phyloP scores from a whole-genome alignment of 2,329 filamentous ascomycete genomes.

The Chalaropsis ovoidea region DNA sequence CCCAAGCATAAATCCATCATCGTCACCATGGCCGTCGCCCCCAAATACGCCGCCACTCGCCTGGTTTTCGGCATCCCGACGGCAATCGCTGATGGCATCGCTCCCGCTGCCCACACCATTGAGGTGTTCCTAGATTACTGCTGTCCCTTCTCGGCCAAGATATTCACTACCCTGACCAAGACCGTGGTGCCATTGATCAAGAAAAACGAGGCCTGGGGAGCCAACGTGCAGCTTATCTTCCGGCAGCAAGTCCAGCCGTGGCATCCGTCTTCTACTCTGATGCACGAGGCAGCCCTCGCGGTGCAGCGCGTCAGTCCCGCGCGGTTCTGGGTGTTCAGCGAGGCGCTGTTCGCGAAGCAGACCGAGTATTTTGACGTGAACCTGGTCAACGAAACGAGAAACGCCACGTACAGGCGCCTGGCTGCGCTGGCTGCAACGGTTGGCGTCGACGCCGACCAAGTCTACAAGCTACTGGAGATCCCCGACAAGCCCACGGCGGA shows the following conservation, averaged over 20 bases:
- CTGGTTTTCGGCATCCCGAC: slow-evolving; percentile 41
- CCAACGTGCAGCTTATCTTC: slow-evolving; percentile 65
- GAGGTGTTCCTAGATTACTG: slow-evolving; percentile 78
- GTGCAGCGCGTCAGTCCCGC: slow-evolving; percentile 60
- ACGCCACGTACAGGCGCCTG: slow-evolving; percentile 70
- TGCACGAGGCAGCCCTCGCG: slow-evolving; percentile 74
- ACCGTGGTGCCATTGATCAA: slow-evolving; percentile 55
- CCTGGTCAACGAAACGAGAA: slow-evolving; percentile 74
- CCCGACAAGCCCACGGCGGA: slow-evolving; percentile 55
- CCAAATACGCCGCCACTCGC: slow-evolving; percentile 65
- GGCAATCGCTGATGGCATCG: slow-evolving; percentile 32
- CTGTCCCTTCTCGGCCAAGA: slow-evolving; percentile 59
- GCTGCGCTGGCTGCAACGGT: slow-evolving; percentile 60
- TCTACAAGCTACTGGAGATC: slow-evolving; percentile 61
- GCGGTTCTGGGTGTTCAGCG: slow-evolving; percentile 72
- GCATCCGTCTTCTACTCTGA: slow-evolving; percentile 76
- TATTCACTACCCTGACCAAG: slow-evolving; percentile 67
- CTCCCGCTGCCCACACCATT: slow-evolving; percentile 46
- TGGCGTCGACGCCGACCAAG: slow-evolving; percentile 58
- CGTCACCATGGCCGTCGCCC: slow-evolving; percentile 60
- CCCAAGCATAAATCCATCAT: background rate
- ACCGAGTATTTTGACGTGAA: slow-evolving; percentile 72
- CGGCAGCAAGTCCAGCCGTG: slow-evolving; percentile 89
- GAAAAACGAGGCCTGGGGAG: slow-evolving; percentile 45
- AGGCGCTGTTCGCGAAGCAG: slow-evolving; percentile 55